A percentile compares a stretch with the other conserved stretches of the same genome.
These are phyloP conservation scores for Cardamine resedifolia DNA, from an alignment of 345 rosid genomes.

Conservation along the genomic window DNA sequence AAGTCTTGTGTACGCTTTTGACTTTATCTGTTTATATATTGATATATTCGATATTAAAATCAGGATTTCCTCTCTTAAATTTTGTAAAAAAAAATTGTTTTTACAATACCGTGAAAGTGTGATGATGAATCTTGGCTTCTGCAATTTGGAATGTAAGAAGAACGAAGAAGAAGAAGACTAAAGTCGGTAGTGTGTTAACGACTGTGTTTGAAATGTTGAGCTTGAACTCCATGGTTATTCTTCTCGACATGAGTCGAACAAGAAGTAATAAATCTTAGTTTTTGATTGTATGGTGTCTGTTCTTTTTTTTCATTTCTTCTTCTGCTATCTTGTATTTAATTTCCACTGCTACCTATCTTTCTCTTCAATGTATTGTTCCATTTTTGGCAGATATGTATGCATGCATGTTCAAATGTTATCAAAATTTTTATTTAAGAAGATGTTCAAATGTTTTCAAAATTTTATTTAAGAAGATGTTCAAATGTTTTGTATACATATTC, in stretches of 20 bases:
- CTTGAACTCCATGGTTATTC: constrained; percentile 18
- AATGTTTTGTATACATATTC: no score
- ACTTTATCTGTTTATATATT: constrained; percentile 34
- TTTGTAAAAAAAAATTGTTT: background rate
- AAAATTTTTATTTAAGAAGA: no score
- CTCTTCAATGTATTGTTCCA: background rate
- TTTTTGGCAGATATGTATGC: background rate
- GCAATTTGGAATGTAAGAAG: background rate
- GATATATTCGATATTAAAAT: background rate
- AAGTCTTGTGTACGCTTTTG: constrained; percentile 40
- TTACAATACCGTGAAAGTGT: constrained; percentile 31
- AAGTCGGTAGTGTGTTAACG: background rate
- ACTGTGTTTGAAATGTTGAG: background rate
- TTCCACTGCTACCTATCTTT: background rate
- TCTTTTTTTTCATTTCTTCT: background rate
- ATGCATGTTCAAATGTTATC: background rate
- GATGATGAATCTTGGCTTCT: constrained; percentile 29
- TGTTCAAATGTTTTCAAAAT: no score
- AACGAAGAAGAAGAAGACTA: constrained; percentile 20
- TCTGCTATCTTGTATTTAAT: background rate
- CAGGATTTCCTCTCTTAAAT: background rate
- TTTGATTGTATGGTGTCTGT: background rate
- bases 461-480: no score
- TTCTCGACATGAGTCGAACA: background rate
- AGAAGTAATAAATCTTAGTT: background rate